phyloP scores from a whole-genome alignment of 2,329 filamentous ascomycete species.

The Aspergillus quadrilineatus region DNA sequence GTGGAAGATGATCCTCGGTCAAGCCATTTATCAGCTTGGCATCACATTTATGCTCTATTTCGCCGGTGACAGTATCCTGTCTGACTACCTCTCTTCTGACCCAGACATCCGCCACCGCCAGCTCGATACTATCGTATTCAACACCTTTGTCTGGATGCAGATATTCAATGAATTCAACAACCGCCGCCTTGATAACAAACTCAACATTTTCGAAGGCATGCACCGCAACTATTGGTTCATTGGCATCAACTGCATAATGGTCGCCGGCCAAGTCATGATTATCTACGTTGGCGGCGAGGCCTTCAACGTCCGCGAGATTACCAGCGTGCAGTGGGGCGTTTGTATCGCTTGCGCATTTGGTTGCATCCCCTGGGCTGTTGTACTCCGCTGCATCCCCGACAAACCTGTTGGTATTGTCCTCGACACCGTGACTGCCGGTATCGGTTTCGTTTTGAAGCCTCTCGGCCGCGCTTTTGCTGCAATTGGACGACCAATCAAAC shows the following conservation, averaged over 20 bases:
- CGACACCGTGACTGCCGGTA: constrained; percentile 52
- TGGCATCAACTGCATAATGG: constrained; percentile 79
- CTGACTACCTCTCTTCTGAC: constrained; percentile 44
- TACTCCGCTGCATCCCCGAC: constrained; percentile 82
- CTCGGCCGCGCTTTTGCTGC: constrained; percentile 33
- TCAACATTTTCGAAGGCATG: constrained; percentile 93
- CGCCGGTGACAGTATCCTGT: constrained; percentile 62
- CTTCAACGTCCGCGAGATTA: constrained; percentile 71
- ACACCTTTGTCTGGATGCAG: constrained; percentile 99
- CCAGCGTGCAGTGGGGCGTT: constrained; percentile 78
- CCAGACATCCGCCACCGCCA: constrained; percentile 48
- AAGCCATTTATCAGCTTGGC: constrained; percentile 81
- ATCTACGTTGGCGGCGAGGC: constrained; percentile 80
- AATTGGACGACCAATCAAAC: constrained; percentile 24
- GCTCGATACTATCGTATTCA: constrained; percentile 84
- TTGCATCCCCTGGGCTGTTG: constrained; percentile 80
- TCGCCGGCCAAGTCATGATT: constrained; percentile 85
- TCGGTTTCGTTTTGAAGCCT: constrained; percentile 53
- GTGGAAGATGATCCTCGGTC: constrained; percentile 99
- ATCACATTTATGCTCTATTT: constrained; percentile 83
- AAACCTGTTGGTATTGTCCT: constrained; percentile 48
- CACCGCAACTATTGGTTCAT: constrained; percentile 86
- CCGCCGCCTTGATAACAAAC: constrained; percentile 86
- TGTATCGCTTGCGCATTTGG: constrained; percentile 78
- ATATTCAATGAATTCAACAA: constrained; percentile 99